Percentiles rank a stretch among this genome's conserved stretches.
Evolutionary conservation across 2,329 filamentous ascomycete genomes (phyloP).

Genomic region (Phaeosphaeria sp.): DNA sequence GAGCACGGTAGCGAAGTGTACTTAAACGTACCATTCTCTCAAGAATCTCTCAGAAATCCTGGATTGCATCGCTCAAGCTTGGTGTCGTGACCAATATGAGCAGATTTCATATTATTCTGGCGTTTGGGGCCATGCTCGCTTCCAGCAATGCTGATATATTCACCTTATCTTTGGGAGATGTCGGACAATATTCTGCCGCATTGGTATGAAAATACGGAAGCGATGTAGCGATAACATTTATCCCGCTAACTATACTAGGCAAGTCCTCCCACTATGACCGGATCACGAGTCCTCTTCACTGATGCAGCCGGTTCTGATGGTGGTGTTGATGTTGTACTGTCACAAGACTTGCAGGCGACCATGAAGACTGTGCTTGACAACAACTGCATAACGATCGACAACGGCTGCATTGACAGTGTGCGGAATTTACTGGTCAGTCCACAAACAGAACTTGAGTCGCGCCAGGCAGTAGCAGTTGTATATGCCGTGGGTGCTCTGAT

Average conservation of each 20-base stretch:
- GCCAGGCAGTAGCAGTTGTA: not conserved
- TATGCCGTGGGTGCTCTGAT: not conserved
- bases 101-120: not conserved
- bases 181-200: slow-evolving; percentile 1
- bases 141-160: slow-evolving; percentile 1
- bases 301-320: not conserved
- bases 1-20: not conserved
- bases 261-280: slow-evolving; percentile 6
- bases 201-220: no score
- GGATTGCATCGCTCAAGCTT: no score
- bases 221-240: no score
- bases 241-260: not conserved
- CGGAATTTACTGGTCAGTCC: not conserved
- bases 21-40: not conserved
- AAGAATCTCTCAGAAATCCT: not conserved
- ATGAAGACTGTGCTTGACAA: not conserved
- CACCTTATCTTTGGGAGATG: slow-evolving; percentile 2
- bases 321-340: slow-evolving; percentile 7
- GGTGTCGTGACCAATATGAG: no score
- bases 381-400: slow-evolving; percentile 3
- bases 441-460: slow-evolving; percentile 5
- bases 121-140: not conserved
- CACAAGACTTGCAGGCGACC: slow-evolving; percentile 3
- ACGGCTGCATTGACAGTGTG: slow-evolving; percentile 5
- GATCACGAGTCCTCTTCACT: slow-evolving; percentile 3